Evolutionary conservation across 306 rosid species (phyloP), one percentile per base, ranked within the genome.

Genomic region (Vigna reflexopilosa): DNA sequence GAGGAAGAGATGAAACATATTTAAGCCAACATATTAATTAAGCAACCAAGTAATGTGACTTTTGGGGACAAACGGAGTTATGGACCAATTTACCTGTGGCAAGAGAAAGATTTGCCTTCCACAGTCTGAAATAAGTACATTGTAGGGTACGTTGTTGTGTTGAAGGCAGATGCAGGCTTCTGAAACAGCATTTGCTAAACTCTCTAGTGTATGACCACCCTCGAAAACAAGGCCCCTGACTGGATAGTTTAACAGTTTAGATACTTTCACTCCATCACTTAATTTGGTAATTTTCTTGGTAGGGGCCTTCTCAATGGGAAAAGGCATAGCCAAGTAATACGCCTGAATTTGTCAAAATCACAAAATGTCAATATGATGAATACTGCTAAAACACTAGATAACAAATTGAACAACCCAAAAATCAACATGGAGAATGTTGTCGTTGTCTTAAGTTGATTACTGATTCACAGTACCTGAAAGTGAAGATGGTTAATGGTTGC

Each of bases 401-500:
- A 79, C 17, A 22, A 67, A 59, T 47, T 19, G 45, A 73, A 57
- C 15, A 24, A 52, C 19, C 38, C 67, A 55, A 14, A 62, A 9
- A 67, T 34, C 17, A 10, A 66, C 19, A 62, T 66, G 34, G 49
- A 56, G 8, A 70, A 49, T 40, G 59, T 34, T 26, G 52, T 0
- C 1, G 19, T 44, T 1, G 67, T 55, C 38, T 42, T 2, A 30
- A 52, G 55, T 17, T 22, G 48, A 54, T 49, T 3, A 9, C 4
- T 42, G 8, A 40, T 72, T 8, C 30, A 34, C 1, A 2, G 66
- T 73, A 95, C 99, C 98, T 95, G 99, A 83, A 95, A 95, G 88
- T 95, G 99, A 82, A 95, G 99, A 86, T 95, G 99, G 86, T 95
- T 95, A 85, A 95, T 95, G 38, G 99, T 95, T 2, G 99, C 97